Percentiles rank a stretch among this genome's conserved stretches.
phyloP scores from a whole-genome alignment of 192 early-diverging fungal genomes.

The Dissophora globulifera region DNA sequence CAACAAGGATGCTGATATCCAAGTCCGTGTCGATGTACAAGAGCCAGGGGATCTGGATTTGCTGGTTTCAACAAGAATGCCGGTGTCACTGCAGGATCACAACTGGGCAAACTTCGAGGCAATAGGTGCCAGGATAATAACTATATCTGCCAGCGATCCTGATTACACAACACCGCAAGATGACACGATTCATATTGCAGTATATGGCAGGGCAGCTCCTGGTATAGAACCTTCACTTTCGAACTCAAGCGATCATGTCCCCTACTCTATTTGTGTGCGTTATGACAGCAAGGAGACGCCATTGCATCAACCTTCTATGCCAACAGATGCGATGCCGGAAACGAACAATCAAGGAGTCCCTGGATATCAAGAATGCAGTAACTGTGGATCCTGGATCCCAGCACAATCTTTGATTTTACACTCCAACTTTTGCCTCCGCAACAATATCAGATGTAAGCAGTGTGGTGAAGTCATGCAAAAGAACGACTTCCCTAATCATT shows the following conservation, averaged over 20 bases:
- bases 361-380: slow-evolving; percentile 65
- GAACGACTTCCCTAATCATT: slow-evolving; percentile 73
- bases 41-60: slow-evolving; percentile 57
- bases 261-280: slow-evolving; percentile 20
- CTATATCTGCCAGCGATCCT: slow-evolving; percentile 39
- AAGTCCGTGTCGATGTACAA: slow-evolving; percentile 22
- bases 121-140: slow-evolving; percentile 21
- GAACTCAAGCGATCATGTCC: neutral
- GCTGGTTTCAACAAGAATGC: slow-evolving; percentile 31
- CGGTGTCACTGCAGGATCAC: slow-evolving; percentile 57
- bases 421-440: slow-evolving; percentile 79
- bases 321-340: neutral
- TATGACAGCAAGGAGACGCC: slow-evolving; percentile 20
- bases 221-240: slow-evolving; percentile 4
- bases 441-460: slow-evolving; percentile 74
- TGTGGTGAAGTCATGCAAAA: slow-evolving; percentile 79
- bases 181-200: slow-evolving; percentile 46
- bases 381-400: slow-evolving; percentile 79
- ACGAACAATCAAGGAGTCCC: slow-evolving; percentile 24
- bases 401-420: slow-evolving; percentile 72
- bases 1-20: slow-evolving; percentile 30
- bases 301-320: too few relatives aligned
- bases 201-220: slow-evolving; percentile 51
- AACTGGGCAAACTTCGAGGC: slow-evolving; percentile 59
- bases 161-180: slow-evolving; percentile 49